These are phyloP conservation scores for Dryas octopetala DNA, from an alignment of 306 rosid species.

Conservation along the genomic window DNA sequence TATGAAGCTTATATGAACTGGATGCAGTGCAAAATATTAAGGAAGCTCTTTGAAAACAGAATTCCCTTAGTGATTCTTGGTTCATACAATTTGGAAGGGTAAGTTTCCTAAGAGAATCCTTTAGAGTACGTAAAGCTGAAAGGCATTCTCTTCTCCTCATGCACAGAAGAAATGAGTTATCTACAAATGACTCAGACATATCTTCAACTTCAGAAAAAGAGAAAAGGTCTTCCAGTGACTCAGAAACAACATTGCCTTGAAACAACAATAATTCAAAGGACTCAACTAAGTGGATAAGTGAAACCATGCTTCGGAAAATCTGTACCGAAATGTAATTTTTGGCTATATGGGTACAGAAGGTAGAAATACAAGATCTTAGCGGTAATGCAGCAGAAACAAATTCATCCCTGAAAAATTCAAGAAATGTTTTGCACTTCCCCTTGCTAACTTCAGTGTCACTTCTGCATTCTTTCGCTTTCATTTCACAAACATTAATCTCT, in stretches of 20 bases:
- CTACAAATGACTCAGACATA: slow-evolving; percentile 3
- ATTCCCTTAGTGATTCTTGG: slow-evolving; percentile 24
- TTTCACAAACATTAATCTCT: too few species aligned
- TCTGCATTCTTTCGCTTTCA: too few species aligned
- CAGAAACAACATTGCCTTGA: slow-evolving; percentile 29
- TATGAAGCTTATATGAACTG: slow-evolving; percentile 51
- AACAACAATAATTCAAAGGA: slow-evolving; percentile 37
- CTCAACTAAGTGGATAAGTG: slow-evolving; percentile 30
- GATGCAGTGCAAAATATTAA: too few species aligned
- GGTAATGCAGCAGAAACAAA: too few species aligned
- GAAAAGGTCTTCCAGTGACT: slow-evolving; percentile 41
- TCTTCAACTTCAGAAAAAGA: slow-evolving; percentile 20
- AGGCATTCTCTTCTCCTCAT: slow-evolving; percentile 40
- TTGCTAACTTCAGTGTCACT: too few species aligned
- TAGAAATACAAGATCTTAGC: too few species aligned
- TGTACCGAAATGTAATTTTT: too few species aligned
- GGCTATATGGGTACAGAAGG: too few species aligned
- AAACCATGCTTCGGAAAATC: slow-evolving; percentile 28
- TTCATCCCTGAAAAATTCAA: too few species aligned
- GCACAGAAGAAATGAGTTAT: slow-evolving; percentile 19
- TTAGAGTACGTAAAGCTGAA: slow-evolving; percentile 31
- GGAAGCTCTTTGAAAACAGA: slow-evolving; percentile 52
- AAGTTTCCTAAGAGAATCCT: slow-evolving; percentile 37
- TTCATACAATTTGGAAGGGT: slow-evolving; percentile 25
- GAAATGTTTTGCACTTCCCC: too few species aligned